Evolutionary conservation across 2,329 filamentous ascomycete genomes (phyloP).

Genomic region (Trichoderma pleuroti): DNA sequence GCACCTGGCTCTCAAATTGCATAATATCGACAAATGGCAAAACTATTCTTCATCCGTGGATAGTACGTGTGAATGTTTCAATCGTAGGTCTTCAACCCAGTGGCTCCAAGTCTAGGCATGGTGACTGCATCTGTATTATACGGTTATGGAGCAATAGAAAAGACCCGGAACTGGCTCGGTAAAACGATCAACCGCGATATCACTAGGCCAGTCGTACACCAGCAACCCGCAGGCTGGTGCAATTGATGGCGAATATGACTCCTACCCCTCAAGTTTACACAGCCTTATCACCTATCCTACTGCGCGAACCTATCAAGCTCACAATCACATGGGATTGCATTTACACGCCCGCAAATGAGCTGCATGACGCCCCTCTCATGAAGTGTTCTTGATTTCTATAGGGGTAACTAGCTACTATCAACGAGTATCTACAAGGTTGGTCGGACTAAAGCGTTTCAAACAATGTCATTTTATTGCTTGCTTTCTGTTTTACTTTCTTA

Average conservation of each 20-base stretch:
- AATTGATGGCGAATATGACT: not conserved
- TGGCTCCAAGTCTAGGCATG: not conserved
- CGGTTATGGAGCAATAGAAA: not conserved
- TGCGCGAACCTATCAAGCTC: not conserved
- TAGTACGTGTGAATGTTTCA: not conserved
- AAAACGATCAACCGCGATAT: conserved; percentile 3
- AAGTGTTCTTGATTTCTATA: not conserved
- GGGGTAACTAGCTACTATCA: not conserved
- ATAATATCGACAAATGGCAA: not conserved
- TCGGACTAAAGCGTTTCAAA: not conserved
- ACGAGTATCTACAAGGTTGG: not conserved
- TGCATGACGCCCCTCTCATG: not conserved
- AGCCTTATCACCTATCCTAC: not conserved
- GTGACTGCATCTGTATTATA: not conserved
- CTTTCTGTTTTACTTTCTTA: conserved; percentile 14
- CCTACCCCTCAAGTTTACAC: not conserved
- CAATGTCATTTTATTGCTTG: conserved; percentile 4
- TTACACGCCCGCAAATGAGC: not conserved
- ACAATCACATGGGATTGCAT: not conserved
- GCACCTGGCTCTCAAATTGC: not conserved
- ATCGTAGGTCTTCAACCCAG: not conserved
- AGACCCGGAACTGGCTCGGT: not conserved
- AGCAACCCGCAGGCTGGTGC: not conserved
- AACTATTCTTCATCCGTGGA: not conserved
- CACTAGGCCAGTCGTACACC: not conserved